Evolutionary conservation across 2,329 filamentous ascomycete species (phyloP).

Genomic region (Fusarium albosuccineum): DNA sequence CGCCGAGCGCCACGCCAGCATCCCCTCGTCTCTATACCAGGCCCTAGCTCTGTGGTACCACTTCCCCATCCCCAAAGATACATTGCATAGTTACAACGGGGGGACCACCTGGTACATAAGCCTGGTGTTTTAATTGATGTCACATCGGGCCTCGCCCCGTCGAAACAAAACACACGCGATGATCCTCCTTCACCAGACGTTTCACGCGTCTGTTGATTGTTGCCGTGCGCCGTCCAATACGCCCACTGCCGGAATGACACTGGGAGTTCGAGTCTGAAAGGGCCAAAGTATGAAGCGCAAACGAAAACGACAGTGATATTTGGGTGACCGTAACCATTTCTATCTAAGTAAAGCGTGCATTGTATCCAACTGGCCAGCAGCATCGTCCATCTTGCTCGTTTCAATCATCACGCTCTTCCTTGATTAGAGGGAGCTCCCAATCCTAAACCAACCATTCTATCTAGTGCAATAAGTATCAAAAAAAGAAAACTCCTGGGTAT

Average conservation of each 20-base stretch:
- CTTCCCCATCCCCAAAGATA: constrained; percentile 37
- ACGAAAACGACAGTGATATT: constrained; percentile 34
- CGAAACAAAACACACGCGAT: constrained; percentile 41
- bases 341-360: constrained; percentile 45
- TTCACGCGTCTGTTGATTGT: constrained; percentile 24
- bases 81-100: constrained; percentile 39
- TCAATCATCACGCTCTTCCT: constrained; percentile 44
- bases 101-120: constrained; percentile 21
- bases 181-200: constrained; percentile 34
- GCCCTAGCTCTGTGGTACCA: constrained; percentile 33
- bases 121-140: constrained; percentile 41
- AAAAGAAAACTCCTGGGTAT: constrained; percentile 46
- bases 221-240: neutral
- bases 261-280: neutral
- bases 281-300: constrained; percentile 11
- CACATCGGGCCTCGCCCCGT: constrained; percentile 31
- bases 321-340: constrained; percentile 44
- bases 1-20: constrained; percentile 31
- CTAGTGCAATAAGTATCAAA: constrained; percentile 33
- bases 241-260: too few relatives aligned
- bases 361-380: constrained; percentile 47
- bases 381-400: constrained; percentile 47
- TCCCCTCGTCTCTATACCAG: constrained; percentile 12
- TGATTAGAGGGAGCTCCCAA: constrained; percentile 37
- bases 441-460: constrained; percentile 43